Percentiles rank a stretch among this genome's conserved stretches.
Evolutionary conservation across 2,329 filamentous ascomycete genomes (phyloP).

Genomic region (Mycogone perniciosa): DNA sequence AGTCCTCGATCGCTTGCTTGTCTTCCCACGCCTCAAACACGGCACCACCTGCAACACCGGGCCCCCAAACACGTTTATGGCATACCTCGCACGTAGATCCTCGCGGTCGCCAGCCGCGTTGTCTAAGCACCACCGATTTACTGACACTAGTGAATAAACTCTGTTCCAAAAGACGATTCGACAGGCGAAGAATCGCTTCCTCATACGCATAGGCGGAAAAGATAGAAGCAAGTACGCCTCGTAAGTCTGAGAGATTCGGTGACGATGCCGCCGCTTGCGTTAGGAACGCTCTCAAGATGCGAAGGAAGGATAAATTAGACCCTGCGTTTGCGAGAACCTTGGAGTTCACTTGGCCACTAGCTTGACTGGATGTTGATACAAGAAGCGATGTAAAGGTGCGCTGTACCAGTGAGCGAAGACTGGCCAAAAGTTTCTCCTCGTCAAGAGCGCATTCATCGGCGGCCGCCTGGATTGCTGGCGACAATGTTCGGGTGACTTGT

Average conservation of each 20-base stretch:
- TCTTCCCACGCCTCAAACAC: constrained; percentile 81
- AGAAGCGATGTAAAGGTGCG: constrained; percentile 85
- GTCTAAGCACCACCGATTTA: constrained; percentile 65
- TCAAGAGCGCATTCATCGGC: constrained; percentile 37
- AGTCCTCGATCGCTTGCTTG: constrained; percentile 43
- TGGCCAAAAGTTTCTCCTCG: constrained; percentile 54
- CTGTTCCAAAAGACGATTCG: constrained; percentile 79
- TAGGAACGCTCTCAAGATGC: constrained; percentile 83
- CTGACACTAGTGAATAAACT: constrained; percentile 82
- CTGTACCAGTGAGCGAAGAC: constrained; percentile 76
- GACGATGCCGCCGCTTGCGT: constrained; percentile 73
- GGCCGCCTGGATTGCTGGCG: constrained; percentile 43
- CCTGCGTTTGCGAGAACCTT: constrained; percentile 33
- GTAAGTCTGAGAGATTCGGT: constrained; percentile 79
- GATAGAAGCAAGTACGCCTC: constrained; percentile 77
- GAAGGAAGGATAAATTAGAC: constrained; percentile 73
- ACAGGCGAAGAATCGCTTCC: constrained; percentile 77
- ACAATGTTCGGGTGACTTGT: constrained; percentile 58
- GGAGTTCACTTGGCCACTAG: constrained; percentile 26
- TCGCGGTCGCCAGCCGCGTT: constrained; percentile 81
- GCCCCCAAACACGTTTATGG: constrained; percentile 77
- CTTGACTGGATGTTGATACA: constrained; percentile 59
- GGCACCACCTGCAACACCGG: constrained; percentile 63
- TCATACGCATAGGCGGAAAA: constrained; percentile 96
- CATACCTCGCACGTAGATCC: constrained; percentile 87